Base-by-base conservation (phyloP, 2,329 filamentous ascomycete species). In the Epicoccum nigrum region DNA sequence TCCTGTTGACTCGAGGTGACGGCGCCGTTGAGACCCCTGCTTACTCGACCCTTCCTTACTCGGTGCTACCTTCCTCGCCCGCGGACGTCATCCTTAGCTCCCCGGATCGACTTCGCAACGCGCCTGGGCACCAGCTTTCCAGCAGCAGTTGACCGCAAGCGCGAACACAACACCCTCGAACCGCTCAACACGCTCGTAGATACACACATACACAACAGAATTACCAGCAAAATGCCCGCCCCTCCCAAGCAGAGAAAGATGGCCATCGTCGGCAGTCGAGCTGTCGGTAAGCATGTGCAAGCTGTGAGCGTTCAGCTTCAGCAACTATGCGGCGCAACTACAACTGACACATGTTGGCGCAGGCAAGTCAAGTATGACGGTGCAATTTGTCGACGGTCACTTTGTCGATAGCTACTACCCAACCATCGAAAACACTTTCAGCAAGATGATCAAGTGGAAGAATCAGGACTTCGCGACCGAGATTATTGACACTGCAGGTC, bases 351-450 rank as follows among this genome's bases (percentile, higher is more conserved):
- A 28, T 16, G 37, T 31, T 25, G 46, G 25, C 55, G 53, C 67
- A 97, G 94, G 94, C 76, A 99, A 99, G 82, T 97, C 92, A 17
- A 97, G 93, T 46, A 86, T 99, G 60, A 96, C 94, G 11, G 94
- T 97, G 39, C 93, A 93, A 72, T 97, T 94, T 71, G 93, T 97
- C 70, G 94, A 99, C 73, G 92, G 92, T 57, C 92, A 96, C 77
- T 99, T 99, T 72, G 93, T 99, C 70, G 94, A 99, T 76, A 95
- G 90, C 75, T 99, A 99, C 78, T 99, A 99, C 75, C 94, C 94
- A 28, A 99, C 94, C 32, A 97, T 99, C 69, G 94, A 99, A 76
- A 99, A 97, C 75, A 97, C 93, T 2, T 99, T 99, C 74, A 95
- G 89, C 80, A 96, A 96, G 75, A 87, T 92, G 63, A 96, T 99